These are phyloP conservation scores for Metarhizium album DNA, from an alignment of 2,329 filamentous ascomycete species.

Conservation along the genomic window DNA sequence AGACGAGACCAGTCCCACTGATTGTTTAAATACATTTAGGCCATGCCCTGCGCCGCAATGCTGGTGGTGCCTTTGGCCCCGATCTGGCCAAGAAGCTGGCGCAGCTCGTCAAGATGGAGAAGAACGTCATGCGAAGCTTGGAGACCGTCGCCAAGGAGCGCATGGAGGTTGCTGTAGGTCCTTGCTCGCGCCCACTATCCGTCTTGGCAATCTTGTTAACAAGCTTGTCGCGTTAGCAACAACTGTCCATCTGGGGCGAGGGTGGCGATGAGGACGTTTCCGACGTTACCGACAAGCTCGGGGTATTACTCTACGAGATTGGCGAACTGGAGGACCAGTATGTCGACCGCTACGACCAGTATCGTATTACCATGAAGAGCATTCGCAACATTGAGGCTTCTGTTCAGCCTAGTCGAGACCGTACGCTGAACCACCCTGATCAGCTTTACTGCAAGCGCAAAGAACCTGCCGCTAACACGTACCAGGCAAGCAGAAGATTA, in stretches of 20 bases:
- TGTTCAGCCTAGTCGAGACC: constrained; percentile 93
- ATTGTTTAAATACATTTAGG: constrained; percentile 26
- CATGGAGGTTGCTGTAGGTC: constrained; percentile 92
- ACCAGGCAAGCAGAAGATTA: constrained; percentile 95
- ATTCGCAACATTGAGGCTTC: constrained; percentile 98
- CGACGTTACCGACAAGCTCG: constrained; percentile 97
- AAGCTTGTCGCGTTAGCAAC: constrained; percentile 59
- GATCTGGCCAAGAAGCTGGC: constrained; percentile 97
- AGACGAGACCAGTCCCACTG: neutral
- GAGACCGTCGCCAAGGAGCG: constrained; percentile 90
- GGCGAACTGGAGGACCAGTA: constrained; percentile 97
- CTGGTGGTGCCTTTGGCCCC: constrained; percentile 66
- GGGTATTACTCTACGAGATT: constrained; percentile 95
- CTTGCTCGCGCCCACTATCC: neutral
- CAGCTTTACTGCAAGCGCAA: neutral
- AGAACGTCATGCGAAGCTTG: constrained; percentile 99
- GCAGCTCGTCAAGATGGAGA: constrained; percentile 99
- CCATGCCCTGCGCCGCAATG: constrained; percentile 61
- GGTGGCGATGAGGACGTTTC: constrained; percentile 93
- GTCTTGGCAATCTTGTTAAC: neutral
- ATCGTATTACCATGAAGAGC: constrained; percentile 98
- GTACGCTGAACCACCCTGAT: constrained; percentile 40
- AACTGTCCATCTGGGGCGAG: constrained; percentile 97
- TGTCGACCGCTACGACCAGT: constrained; percentile 98
- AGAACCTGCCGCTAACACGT: neutral